Evolutionary conservation across 164 flowering plant species (phyloP).

Genomic region (Berberis vulgaris): DNA sequence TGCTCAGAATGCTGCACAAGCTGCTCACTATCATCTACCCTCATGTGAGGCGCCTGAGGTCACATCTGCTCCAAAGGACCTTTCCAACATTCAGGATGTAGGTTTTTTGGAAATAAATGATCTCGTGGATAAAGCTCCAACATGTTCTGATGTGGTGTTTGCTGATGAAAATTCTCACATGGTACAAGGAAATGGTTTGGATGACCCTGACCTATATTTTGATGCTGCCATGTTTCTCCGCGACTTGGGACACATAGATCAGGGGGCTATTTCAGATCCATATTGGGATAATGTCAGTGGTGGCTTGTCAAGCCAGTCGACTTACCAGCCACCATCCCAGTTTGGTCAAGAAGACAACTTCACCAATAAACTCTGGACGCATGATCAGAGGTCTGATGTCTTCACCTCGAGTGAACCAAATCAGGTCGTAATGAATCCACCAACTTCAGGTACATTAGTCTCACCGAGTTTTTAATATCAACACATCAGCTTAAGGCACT

Average conservation of each 20-base stretch:
- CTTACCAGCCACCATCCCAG: slow-evolving; percentile 19
- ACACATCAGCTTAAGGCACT: slow-evolving; percentile 3
- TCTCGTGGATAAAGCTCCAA: slow-evolving; percentile 42
- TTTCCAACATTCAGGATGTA: slow-evolving; percentile 22
- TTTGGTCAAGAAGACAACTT: slow-evolving; percentile 11
- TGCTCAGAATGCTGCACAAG: slow-evolving; percentile 12
- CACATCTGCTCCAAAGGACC: slow-evolving; percentile 25
- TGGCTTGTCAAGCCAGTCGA: slow-evolving; percentile 19
- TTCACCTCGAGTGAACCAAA: slow-evolving; percentile 17
- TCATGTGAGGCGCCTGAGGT: slow-evolving; percentile 33
- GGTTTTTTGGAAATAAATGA: slow-evolving; percentile 79
- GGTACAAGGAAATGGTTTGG: slow-evolving; percentile 36
- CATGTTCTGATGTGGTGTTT: slow-evolving; percentile 3
- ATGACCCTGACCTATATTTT: slow-evolving; percentile 42
- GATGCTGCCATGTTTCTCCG: slow-evolving; percentile 49
- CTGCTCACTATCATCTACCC: slow-evolving; percentile 2
- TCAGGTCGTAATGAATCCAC: slow-evolving; percentile 14
- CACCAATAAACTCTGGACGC: slow-evolving; percentile 28
- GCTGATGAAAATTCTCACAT: slow-evolving; percentile 14
- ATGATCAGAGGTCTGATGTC: slow-evolving; percentile 20
- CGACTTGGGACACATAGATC: slow-evolving; percentile 28
- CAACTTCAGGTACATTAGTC: slow-evolving; percentile 46
- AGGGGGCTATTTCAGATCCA: slow-evolving; percentile 7
- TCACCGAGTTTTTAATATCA: not conserved
- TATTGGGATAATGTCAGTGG: slow-evolving; percentile 4